Conservation (phyloP, 441 rosid genomes). For the Biscutella laevigata region DNA sequence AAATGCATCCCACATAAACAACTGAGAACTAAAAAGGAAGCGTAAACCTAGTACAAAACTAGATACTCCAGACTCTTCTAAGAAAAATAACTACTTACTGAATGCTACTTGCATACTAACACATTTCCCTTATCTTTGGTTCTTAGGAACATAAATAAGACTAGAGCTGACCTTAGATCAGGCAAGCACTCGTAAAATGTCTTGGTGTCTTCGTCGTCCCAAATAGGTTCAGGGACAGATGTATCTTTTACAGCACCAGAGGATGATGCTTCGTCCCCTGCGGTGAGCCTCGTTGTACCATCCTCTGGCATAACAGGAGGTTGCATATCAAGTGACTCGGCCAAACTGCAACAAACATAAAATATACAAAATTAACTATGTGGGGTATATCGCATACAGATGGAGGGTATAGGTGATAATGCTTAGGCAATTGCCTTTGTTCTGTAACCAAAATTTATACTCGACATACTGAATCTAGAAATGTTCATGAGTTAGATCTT, state of each 20-base stretch:
- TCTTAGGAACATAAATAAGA: slow-evolving; percentile 12
- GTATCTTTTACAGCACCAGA: slow-evolving; percentile 75
- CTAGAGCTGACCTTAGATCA: slow-evolving; percentile 84
- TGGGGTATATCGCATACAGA: not conserved
- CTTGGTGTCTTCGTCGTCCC: slow-evolving; percentile 99
- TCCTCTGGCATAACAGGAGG: slow-evolving; percentile 98
- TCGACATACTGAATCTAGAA: not conserved
- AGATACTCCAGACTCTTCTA: slow-evolving; percentile 13
- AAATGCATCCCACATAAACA: slow-evolving; percentile 3
- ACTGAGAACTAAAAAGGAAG: not conserved
- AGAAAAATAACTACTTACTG: not conserved
- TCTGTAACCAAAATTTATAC: not conserved
- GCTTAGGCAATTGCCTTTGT: not conserved
- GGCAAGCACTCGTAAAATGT: slow-evolving; percentile 94
- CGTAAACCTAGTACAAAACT: not conserved
- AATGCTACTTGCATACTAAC: slow-evolving; percentile 4
- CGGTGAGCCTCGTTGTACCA: slow-evolving; percentile 86
- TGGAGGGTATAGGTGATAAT: slow-evolving; percentile 9
- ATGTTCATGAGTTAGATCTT: not conserved
- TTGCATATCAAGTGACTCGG: slow-evolving; percentile 97
- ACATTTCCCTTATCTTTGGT: slow-evolving; percentile 7
- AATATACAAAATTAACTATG: not conserved
- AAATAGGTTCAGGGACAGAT: slow-evolving; percentile 62
- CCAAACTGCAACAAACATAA: slow-evolving; percentile 47
- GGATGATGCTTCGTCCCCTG: slow-evolving; percentile 73